phyloP scores from a whole-genome alignment of 345 rosid species.

The Salix purpurea region DNA sequence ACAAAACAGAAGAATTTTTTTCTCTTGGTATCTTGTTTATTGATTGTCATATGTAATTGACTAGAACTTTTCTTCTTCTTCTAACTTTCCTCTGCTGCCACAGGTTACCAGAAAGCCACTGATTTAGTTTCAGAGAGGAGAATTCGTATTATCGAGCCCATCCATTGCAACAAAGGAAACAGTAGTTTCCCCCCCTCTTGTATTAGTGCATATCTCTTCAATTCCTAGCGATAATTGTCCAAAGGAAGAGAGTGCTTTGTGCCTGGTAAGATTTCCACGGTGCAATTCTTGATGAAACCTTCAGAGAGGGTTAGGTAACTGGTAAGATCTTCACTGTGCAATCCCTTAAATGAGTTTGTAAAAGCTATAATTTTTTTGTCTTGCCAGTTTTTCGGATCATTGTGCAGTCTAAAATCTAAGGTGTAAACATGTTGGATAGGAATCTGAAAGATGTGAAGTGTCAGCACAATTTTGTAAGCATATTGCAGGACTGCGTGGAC shows the following conservation, averaged over 20 bases:
- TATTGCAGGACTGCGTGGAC: neutral
- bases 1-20: neutral
- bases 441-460: neutral
- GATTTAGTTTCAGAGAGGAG: conserved; percentile 14
- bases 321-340: conserved; percentile 6
- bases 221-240: neutral
- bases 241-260: conserved; percentile 8
- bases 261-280: conserved; percentile 2
- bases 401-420: neutral
- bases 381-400: neutral
- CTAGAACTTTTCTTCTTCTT: neutral
- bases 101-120: conserved; percentile 94
- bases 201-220: conserved; percentile 4
- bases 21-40: neutral
- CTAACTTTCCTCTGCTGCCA: conserved; percentile 16
- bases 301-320: neutral
- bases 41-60: neutral
- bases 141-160: neutral
- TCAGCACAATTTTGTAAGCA: conserved; percentile 1
- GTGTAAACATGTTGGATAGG: neutral
- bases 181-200: neutral
- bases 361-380: neutral
- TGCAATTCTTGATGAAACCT: neutral
- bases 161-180: neutral
- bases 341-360: neutral